Conservation (phyloP, 2,329 filamentous ascomycete genomes). For the Neurospora sp. region DNA sequence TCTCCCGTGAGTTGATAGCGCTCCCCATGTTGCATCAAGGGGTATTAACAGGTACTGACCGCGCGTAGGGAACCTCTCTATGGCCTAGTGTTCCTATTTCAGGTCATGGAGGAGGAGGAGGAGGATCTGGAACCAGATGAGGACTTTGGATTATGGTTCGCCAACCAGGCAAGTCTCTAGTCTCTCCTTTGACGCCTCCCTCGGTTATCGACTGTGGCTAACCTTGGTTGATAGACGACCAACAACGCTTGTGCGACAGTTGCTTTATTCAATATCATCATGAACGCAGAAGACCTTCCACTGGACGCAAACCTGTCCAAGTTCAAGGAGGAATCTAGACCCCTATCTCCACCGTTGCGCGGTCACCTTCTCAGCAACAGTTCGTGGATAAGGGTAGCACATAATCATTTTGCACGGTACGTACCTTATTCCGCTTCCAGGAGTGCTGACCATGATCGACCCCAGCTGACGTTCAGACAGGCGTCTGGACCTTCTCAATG, state of each 20-base stretch:
- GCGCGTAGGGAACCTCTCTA: slow-evolving; percentile 56
- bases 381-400: slow-evolving; percentile 65
- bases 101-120: slow-evolving; percentile 41
- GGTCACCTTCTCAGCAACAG: slow-evolving; percentile 68
- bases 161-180: slow-evolving; percentile 59
- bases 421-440: slow-evolving; percentile 13
- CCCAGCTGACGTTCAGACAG: slow-evolving; percentile 25
- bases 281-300: slow-evolving; percentile 60
- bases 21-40: not conserved
- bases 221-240: slow-evolving; percentile 46
- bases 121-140: slow-evolving; percentile 45
- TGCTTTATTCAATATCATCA: slow-evolving; percentile 84
- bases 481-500: slow-evolving; percentile 65
- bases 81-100: slow-evolving; percentile 83
- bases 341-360: slow-evolving; percentile 60
- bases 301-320: slow-evolving; percentile 59
- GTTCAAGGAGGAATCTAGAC: slow-evolving; percentile 64
- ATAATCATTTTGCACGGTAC: slow-evolving; percentile 77
- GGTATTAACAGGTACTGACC: not conserved
- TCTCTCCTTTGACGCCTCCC: not conserved
- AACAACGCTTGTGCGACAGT: slow-evolving; percentile 87
- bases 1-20: slow-evolving; percentile 44
- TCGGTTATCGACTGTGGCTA: not conserved
- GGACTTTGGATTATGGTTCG: slow-evolving; percentile 66
- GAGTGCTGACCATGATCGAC: not conserved